These are phyloP conservation scores for Sabuloglossum arenarium DNA, from an alignment of 495 filamentous ascomycete genomes.

Conservation along the genomic window DNA sequence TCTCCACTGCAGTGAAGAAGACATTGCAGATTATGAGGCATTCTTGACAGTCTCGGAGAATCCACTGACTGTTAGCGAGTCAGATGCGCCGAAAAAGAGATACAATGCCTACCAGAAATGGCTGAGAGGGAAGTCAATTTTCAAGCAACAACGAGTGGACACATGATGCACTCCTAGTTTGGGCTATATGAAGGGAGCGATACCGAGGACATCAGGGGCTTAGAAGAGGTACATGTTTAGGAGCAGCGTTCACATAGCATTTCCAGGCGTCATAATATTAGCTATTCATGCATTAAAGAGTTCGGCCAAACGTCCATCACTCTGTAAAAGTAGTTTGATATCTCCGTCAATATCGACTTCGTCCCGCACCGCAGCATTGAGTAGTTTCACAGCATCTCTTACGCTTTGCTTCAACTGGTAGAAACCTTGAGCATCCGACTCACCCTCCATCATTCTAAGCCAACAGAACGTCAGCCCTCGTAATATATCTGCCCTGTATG, in stretches of 20 bases:
- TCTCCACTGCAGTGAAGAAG: conserved; percentile 33
- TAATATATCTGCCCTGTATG: conserved; percentile 48
- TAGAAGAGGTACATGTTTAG: background rate
- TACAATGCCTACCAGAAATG: conserved; percentile 93
- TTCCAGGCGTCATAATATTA: background rate
- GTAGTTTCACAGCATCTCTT: conserved; percentile 3
- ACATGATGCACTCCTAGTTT: background rate
- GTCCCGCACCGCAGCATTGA: conserved; percentile 21
- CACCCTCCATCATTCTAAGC: conserved; percentile 32
- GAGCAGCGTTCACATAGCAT: background rate
- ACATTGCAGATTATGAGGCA: conserved; percentile 51
- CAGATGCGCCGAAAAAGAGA: conserved; percentile 71
- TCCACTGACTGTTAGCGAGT: conserved; percentile 66
- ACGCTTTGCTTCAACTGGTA: conserved; percentile 5
- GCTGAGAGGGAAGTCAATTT: conserved; percentile 78
- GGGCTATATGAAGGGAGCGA: background rate
- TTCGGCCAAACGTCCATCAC: conserved; percentile 19
- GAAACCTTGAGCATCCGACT: conserved; percentile 7
- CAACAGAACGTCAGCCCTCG: conserved; percentile 44
- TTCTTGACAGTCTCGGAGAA: conserved; percentile 59
- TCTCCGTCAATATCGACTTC: conserved; percentile 12
- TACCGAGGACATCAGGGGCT: background rate
- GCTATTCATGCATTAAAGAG: conserved; percentile 18
- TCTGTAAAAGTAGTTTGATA: conserved; percentile 17
- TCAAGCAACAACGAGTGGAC: conserved; percentile 55